phyloP scores from a whole-genome alignment of 805 yeast species.

The Blastobotrys parvus region DNA sequence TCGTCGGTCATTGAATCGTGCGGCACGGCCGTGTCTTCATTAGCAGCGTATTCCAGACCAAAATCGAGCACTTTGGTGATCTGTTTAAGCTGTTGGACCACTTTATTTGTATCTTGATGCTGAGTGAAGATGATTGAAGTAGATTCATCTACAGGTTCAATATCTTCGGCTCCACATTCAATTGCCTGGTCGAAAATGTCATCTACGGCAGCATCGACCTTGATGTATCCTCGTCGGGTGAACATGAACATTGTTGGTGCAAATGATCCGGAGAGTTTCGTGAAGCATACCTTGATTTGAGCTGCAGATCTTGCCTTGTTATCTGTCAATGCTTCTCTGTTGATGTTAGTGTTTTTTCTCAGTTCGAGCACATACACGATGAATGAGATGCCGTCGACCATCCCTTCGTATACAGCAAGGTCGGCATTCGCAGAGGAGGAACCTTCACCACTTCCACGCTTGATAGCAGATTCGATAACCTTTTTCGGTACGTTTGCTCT shows the following conservation, averaged over 20 bases:
- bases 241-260: conserved; percentile 76
- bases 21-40: conserved; percentile 39
- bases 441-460: conserved; percentile 66
- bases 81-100: conserved; percentile 50
- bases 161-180: conserved; percentile 66
- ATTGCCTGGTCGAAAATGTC: conserved; percentile 72
- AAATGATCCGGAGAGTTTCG: conserved; percentile 54
- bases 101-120: conserved; percentile 50
- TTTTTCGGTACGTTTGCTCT: conserved; percentile 64
- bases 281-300: conserved; percentile 63
- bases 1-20: conserved; percentile 32
- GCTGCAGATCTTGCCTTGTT: conserved; percentile 78
- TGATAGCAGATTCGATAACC: conserved; percentile 80
- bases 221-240: conserved; percentile 65
- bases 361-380: too few relatives aligned
- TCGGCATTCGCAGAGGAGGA: conserved; percentile 39
- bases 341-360: too few relatives aligned
- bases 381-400: conserved; percentile 84
- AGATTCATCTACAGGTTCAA: conserved; percentile 35
- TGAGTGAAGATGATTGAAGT: conserved; percentile 49
- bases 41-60: conserved; percentile 60
- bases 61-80: conserved; percentile 57
- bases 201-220: conserved; percentile 39
- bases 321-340: conserved; percentile 86
- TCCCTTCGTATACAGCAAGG: conserved; percentile 69